These are phyloP conservation scores for Schizophyllum amplum DNA, from an alignment of 1,284 basidiomycete genomes.

Conservation along the genomic window DNA sequence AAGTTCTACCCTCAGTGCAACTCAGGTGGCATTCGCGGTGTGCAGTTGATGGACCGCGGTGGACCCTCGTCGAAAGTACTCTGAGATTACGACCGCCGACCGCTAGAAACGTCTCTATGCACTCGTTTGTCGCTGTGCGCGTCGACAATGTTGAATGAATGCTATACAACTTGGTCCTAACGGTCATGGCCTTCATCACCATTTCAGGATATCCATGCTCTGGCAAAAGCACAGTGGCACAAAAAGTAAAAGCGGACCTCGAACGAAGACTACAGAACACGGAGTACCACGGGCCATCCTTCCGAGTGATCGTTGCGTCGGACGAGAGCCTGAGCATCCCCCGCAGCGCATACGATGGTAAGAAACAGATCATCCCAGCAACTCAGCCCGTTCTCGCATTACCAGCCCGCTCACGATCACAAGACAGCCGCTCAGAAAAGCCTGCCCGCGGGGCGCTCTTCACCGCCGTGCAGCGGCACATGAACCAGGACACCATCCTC, in stretches of 20 bases:
- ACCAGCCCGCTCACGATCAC: constrained; percentile 3
- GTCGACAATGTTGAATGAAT: background rate
- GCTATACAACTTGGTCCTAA: background rate
- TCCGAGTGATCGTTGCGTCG: constrained; percentile 63
- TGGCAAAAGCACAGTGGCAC: constrained; percentile 76
- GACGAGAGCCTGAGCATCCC: constrained; percentile 69
- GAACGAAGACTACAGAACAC: constrained; percentile 43
- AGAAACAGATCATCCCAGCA: constrained; percentile 17
- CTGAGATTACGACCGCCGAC: no score
- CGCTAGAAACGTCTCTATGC: no score
- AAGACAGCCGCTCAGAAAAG: constrained; percentile 85
- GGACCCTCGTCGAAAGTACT: no score
- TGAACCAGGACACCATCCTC: constrained; percentile 70
- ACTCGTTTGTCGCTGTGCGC: no score
- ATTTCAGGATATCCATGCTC: constrained; percentile 86
- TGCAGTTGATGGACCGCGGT: no score
- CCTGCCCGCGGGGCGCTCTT: constrained; percentile 84
- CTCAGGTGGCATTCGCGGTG: no score
- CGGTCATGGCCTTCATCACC: constrained; percentile 85
- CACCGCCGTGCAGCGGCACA: constrained; percentile 72
- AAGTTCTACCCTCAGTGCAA: no score
- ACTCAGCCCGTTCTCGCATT: constrained; percentile 6
- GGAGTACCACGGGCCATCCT: constrained; percentile 42
- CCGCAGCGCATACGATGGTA: constrained; percentile 71
- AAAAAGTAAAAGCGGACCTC: constrained; percentile 59